phyloP scores from a whole-genome alignment of 2,329 filamentous ascomycete genomes.

The Penicillium sp. region DNA sequence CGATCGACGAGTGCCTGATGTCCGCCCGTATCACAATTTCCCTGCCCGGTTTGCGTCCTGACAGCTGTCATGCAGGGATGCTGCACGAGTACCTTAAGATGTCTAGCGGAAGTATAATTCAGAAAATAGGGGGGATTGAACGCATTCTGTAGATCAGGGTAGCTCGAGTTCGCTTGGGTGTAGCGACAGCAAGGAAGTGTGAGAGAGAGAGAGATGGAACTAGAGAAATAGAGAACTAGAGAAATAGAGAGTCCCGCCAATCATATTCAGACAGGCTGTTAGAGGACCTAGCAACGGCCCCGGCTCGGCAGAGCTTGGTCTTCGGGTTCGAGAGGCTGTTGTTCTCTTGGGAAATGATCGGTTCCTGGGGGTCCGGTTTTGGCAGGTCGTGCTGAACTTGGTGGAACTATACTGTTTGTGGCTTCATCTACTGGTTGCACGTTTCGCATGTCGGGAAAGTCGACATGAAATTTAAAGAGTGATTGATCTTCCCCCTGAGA shows the following conservation, averaged over 20 bases:
- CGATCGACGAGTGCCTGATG: background rate
- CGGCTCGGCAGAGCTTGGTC: background rate
- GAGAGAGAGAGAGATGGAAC: background rate
- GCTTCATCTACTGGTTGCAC: background rate
- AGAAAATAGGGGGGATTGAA: background rate
- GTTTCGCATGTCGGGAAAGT: background rate
- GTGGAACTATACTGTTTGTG: background rate
- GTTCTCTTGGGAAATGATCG: background rate
- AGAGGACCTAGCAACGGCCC: background rate
- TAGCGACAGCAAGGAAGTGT: background rate
- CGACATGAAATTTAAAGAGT: background rate
- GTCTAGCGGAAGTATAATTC: background rate
- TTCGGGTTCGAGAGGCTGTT: background rate
- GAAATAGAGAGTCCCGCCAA: background rate
- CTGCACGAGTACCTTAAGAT: background rate
- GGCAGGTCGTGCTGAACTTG: background rate
- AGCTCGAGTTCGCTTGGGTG: background rate
- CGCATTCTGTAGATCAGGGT: background rate
- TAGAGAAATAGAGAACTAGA: too few species aligned
- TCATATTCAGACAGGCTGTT: background rate
- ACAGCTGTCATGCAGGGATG: constrained; percentile 7
- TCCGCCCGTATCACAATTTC: constrained; percentile 4
- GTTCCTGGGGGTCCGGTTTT: background rate
- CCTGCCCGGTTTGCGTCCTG: constrained; percentile 2
- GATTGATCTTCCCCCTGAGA: background rate